These are phyloP conservation scores for Eucalyptus pauciflora DNA, from an alignment of 345 rosid genomes.

Conservation along the genomic window DNA sequence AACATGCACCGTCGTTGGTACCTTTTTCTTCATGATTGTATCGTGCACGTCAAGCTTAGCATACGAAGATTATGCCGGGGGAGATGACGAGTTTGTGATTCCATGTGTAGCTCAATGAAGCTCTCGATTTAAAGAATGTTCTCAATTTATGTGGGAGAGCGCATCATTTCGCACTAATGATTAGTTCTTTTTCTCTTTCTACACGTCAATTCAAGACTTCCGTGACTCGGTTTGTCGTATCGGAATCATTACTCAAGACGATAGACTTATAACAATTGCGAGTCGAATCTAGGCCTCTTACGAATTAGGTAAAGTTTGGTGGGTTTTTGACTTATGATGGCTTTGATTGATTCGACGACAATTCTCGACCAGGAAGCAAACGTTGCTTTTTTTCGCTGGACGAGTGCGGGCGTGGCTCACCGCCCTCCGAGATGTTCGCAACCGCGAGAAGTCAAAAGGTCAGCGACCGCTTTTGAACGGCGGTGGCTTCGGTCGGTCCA, in stretches of 20 bases:
- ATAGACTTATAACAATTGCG: neutral
- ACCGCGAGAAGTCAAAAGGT: neutral
- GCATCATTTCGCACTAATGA: neutral
- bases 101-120: neutral
- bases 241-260: neutral
- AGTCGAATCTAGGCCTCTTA: neutral
- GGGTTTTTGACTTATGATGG: neutral
- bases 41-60: neutral
- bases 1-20: neutral
- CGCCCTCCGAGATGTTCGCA: neutral
- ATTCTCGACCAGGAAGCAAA: neutral
- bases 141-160: neutral
- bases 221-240: neutral
- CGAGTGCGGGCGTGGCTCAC: neutral
- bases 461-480: neutral
- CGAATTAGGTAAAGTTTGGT: neutral
- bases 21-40: neutral
- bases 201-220: neutral
- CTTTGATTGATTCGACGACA: neutral
- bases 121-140: neutral
- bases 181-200: neutral
- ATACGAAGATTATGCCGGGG: neutral
- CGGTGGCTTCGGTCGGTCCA: neutral
- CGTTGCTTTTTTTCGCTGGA: neutral
- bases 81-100: neutral